Evolutionary conservation across 2,329 filamentous ascomycete genomes (phyloP), one percentile per base, ranked within the genome.

Genomic region (Penicillium occitanis): DNA sequence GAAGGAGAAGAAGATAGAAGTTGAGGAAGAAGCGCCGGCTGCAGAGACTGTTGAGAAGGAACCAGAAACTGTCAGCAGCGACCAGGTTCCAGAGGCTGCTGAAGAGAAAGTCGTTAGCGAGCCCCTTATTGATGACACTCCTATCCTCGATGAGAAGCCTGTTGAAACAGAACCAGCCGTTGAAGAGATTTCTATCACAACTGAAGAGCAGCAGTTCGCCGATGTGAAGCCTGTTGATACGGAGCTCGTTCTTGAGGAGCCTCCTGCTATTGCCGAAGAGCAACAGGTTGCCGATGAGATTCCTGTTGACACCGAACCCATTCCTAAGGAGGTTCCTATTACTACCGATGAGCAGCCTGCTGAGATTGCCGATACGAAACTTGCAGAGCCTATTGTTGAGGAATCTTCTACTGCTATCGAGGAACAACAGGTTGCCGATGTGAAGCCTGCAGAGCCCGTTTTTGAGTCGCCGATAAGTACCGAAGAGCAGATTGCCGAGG

Each of bases 1-100:
- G 66, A 71, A 71, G 61, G 67, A 66, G 6, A 69, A 66, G 42
- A 69, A 68, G 28, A 53, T 53, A 30, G 30, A 63, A 25, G 33
- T 60, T 61, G 59, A 67, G n/a, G 62, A 66, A 10, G 57, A 66
- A 19, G 61, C 33, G 17, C 28, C 57, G 42, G 7, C 3, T 40
- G 51, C 66, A 30, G 40, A 19, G 25, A n/a, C 33, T 13, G 22
- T 46, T n/a, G 61, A 51, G 14, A 35, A 42, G 22, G 25, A 48
- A 14, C 22, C 10, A 25, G 51, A 58, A 40, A 17, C 1, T 37
- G 35, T 46, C 37, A n/a, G 5, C 19, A 35, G 19, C n/a, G 35
- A 46, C 14, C 33, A 63, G 37, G 22, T 37, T n/a, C 40, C 48
- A 44, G 58, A 46, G 8, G 14, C 28, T 44, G n/a, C 30, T 35